Evolutionary conservation across 208 protist species (phyloP).

Genomic region (Leishmania guyanensis): DNA sequence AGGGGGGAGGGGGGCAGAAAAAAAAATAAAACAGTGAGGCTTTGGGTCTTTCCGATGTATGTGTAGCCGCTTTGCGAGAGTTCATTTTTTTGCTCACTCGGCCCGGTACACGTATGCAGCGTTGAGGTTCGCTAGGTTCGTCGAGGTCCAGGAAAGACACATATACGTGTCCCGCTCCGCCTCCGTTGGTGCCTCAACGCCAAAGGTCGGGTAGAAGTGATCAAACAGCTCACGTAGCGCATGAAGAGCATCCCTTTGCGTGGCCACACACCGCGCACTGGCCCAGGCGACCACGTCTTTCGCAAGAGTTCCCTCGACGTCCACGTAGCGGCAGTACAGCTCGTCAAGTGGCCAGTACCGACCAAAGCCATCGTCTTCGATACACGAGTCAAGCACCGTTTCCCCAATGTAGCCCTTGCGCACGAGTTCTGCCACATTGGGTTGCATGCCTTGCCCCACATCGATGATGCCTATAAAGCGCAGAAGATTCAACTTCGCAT

Average conservation of each 20-base stretch:
- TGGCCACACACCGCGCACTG: constrained; percentile 39
- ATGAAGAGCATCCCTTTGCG: constrained; percentile 47
- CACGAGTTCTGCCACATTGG: constrained; percentile 49
- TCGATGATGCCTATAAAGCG: constrained; percentile 87
- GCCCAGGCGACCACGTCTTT: constrained; percentile 57
- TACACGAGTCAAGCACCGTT: constrained; percentile 74
- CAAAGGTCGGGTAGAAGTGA: constrained; percentile 63
- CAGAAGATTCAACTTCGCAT: constrained; percentile 12
- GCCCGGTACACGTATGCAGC: constrained; percentile 49
- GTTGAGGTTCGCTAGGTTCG: constrained; percentile 33
- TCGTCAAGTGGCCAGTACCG: constrained; percentile 85
- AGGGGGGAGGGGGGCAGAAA: not conserved
- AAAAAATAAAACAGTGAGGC: constrained; percentile 8
- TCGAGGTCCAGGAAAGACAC: constrained; percentile 53
- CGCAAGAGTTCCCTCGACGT: constrained; percentile 48
- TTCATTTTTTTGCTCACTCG: not conserved
- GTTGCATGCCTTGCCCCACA: constrained; percentile 83
- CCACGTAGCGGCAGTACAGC: constrained; percentile 80
- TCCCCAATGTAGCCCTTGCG: constrained; percentile 68
- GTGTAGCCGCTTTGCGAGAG: not conserved
- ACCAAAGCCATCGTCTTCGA: constrained; percentile 86
- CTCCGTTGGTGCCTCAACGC: constrained; percentile 37
- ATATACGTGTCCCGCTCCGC: constrained; percentile 48
- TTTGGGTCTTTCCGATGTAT: not conserved
- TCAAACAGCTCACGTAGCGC: constrained; percentile 68